A percentile compares a stretch with the other conserved stretches of the same genome.
These are phyloP conservation scores for Globisporangium polare DNA, from an alignment of 352 stramenopile genomes.

Conservation along the genomic window DNA sequence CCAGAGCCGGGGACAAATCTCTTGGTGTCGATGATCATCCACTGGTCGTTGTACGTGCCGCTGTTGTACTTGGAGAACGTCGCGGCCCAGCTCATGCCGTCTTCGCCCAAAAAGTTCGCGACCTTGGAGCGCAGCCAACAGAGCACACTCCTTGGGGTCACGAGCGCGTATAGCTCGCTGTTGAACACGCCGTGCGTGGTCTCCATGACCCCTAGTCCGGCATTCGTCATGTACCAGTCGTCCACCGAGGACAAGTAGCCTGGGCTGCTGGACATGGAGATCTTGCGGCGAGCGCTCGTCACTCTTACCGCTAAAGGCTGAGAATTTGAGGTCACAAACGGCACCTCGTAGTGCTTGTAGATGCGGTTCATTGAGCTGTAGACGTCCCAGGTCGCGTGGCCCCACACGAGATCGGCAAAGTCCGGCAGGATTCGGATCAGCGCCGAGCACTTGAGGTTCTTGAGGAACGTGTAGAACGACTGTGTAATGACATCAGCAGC, in stretches of 20 bases:
- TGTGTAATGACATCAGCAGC: constrained; percentile 13
- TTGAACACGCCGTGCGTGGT: constrained; percentile 73
- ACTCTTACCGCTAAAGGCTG: background rate
- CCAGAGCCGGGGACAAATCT: constrained; percentile 35
- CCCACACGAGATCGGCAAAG: constrained; percentile 59
- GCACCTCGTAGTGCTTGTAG: constrained; percentile 79
- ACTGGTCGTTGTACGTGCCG: constrained; percentile 85
- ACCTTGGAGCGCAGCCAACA: constrained; percentile 63
- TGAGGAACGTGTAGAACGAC: constrained; percentile 41
- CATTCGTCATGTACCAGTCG: constrained; percentile 73
- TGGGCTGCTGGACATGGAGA: constrained; percentile 75
- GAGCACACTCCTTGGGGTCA: constrained; percentile 46
- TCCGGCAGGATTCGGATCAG: constrained; percentile 61
- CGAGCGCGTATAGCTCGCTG: constrained; percentile 38
- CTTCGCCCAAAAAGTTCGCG: constrained; percentile 41
- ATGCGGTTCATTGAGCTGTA: constrained; percentile 75
- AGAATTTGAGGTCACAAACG: constrained; percentile 14
- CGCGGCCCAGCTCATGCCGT: constrained; percentile 41
- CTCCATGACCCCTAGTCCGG: constrained; percentile 54
- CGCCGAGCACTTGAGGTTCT: constrained; percentile 69
- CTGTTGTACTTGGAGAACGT: constrained; percentile 61
- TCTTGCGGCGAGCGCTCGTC: constrained; percentile 20
- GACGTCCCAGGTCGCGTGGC: constrained; percentile 67
- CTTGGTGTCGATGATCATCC: constrained; percentile 76
- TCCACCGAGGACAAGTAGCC: constrained; percentile 75